A percentile compares a stretch with the other conserved stretches of the same genome.
These are phyloP conservation scores for Trebouxiophyceae sp. DNA, from an alignment of 163 green algal species.

Conservation along the genomic window DNA sequence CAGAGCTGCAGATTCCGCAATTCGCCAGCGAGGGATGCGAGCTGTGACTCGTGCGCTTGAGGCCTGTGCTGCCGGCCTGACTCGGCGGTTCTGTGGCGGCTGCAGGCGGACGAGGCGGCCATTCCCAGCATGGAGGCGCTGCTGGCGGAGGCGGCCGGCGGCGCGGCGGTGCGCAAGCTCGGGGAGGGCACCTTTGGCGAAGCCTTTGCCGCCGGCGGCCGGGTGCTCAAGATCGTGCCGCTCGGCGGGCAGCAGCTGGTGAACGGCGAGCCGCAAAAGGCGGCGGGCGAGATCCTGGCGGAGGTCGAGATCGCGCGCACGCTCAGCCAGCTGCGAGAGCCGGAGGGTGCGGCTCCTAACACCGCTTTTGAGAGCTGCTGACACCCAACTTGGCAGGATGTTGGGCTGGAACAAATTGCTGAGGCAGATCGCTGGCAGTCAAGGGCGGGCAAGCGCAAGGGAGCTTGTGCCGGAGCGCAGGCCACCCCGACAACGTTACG, in stretches of 20 bases:
- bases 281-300: slow-evolving; percentile 63
- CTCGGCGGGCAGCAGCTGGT: slow-evolving; percentile 66
- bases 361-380: too few relatives aligned
- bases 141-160: slow-evolving; percentile 34
- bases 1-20: too few relatives aligned
- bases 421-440: too few relatives aligned
- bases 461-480: background rate
- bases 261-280: slow-evolving; percentile 82
- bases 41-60: too few relatives aligned
- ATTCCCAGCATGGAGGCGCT: slow-evolving; percentile 59
- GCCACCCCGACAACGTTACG: slow-evolving; percentile 30
- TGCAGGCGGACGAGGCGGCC: slow-evolving; percentile 9
- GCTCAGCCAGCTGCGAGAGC: slow-evolving; percentile 42
- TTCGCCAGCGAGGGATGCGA: too few relatives aligned
- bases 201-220: slow-evolving; percentile 46
- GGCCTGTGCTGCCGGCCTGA: too few relatives aligned
- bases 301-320: slow-evolving; percentile 70
- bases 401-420: too few relatives aligned
- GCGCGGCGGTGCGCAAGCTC: slow-evolving; percentile 45
- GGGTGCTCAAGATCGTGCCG: slow-evolving; percentile 90
- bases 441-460: background rate
- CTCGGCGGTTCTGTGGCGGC: too few relatives aligned
- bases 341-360: too few relatives aligned
- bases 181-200: slow-evolving; percentile 87
- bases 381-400: too few relatives aligned